Percentiles rank a stretch among this genome's conserved stretches.
Conservation (phyloP, 2,329 filamentous ascomycete species). For the Verticillium longisporum region DNA sequence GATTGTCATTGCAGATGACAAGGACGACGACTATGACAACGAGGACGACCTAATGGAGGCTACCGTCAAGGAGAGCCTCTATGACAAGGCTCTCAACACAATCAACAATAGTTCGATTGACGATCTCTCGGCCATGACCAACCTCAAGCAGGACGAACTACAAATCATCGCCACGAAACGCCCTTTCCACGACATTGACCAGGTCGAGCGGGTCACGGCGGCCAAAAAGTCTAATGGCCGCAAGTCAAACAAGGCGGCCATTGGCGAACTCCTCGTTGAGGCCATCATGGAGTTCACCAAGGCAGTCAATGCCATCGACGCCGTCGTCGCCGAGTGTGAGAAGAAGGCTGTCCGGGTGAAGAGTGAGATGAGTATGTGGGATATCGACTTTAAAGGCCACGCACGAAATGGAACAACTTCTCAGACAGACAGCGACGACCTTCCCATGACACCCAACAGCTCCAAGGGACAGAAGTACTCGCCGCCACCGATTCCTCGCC, state of each 20-base stretch:
- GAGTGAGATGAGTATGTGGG: slow-evolving; percentile 38
- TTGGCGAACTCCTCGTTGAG: slow-evolving; percentile 46
- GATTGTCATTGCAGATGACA: slow-evolving; percentile 26
- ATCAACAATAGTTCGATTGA: slow-evolving; percentile 73
- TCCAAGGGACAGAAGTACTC: slow-evolving; percentile 24
- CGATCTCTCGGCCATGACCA: slow-evolving; percentile 77
- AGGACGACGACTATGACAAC: slow-evolving; percentile 32
- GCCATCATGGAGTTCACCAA: slow-evolving; percentile 64
- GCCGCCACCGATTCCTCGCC: slow-evolving; percentile 42
- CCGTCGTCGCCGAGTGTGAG: slow-evolving; percentile 72
- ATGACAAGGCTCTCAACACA: slow-evolving; percentile 59
- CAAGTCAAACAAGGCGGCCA: slow-evolving; percentile 36
- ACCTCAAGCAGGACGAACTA: slow-evolving; percentile 63
- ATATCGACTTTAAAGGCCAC: slow-evolving; percentile 39
- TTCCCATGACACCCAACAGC: slow-evolving; percentile 36
- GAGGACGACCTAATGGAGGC: slow-evolving; percentile 14
- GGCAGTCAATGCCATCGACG: slow-evolving; percentile 77
- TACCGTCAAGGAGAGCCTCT: slow-evolving; percentile 19
- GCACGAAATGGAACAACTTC: slow-evolving; percentile 21
- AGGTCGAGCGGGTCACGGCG: slow-evolving; percentile 58
- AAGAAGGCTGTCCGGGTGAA: slow-evolving; percentile 54
- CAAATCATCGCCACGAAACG: slow-evolving; percentile 64
- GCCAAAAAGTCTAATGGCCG: slow-evolving; percentile 38
- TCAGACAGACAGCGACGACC: slow-evolving; percentile 22
- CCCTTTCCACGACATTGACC: slow-evolving; percentile 63